Base-by-base conservation (phyloP, 2,329 filamentous ascomycete species). In the Phyllosticta citrichinensis region DNA sequence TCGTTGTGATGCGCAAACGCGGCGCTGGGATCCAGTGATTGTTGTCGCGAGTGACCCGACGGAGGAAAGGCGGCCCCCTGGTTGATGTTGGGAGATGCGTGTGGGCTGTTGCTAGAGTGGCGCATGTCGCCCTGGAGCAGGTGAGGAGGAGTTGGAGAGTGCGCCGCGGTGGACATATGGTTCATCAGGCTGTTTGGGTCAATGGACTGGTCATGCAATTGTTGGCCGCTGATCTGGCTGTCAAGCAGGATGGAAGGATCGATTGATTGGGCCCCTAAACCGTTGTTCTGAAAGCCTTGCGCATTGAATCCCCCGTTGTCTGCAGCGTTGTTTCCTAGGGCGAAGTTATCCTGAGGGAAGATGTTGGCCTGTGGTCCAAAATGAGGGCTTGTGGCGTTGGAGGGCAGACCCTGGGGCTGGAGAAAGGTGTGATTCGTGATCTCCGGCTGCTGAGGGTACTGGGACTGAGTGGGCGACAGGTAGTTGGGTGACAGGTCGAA, bases 11-110 rank as follows among this genome's bases (percentile, higher is more conserved):
- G 79, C 52, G 80, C 76, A 66, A 81, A 87, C 56, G 82, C 81
- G 2, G 83, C 82, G 65, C 77, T 84, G 5, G 84, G 84, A 64
- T 86, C 84, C 33, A 87, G 74, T 22, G 84, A 86, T 20, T 80
- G 76, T 66, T 84, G 79, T 59, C 83, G 79, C 58, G 84, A 85
- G 69, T 85, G 81, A 62, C 76, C 77, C 58, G 81, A 79, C 19
- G 78, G 79, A 64, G 78, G 77, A 70, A 79, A 84, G 11, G 70
- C 72, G 57, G n/a, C n/a, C n/a, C 76, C 77, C 63, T 82, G 80
- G 40, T 77, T 80, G 54, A 82, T 76, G 62, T 75, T 76, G 2
- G 82, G 82, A 52, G 83, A 84, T 5, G 74, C 72, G 62, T 71
- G 79, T 68, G 74, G 82, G 74, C 72, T 83, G 68, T 77, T 79